Evolutionary conservation across 352 stramenopile genomes (phyloP).

Genomic region (Phytophthora niederhauseri): DNA sequence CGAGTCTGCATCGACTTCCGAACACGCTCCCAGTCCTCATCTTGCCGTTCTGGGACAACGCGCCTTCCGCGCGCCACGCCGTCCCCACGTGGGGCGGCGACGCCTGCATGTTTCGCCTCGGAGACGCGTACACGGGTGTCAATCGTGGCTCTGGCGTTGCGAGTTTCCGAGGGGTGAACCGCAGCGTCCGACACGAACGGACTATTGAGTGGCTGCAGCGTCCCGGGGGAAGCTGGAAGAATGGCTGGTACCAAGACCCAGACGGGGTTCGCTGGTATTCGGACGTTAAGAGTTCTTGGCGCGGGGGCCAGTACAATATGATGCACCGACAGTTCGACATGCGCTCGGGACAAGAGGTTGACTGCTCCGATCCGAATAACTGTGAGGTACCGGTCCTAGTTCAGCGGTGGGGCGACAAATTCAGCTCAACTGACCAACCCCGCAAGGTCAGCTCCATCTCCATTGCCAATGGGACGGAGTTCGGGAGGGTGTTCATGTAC

Average conservation of each 20-base stretch:
- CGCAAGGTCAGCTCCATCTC: too few species aligned
- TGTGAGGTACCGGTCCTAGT: too few species aligned
- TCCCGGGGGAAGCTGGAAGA: conserved; percentile 17
- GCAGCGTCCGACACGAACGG: conserved; percentile 7
- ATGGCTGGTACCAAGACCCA: conserved; percentile 29
- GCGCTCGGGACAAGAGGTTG: too few species aligned
- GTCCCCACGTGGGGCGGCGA: conserved; percentile 37
- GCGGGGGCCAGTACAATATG: too few species aligned
- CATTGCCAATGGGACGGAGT: too few species aligned
- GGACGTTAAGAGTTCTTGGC: too few species aligned
- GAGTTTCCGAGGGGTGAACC: conserved; percentile 15
- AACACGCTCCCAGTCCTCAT: conserved; percentile 42
- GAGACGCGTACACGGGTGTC: background rate
- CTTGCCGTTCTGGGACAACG: conserved; percentile 46
- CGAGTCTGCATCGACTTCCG: conserved; percentile 13
- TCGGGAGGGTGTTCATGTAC: too few species aligned
- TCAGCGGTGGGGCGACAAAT: too few species aligned
- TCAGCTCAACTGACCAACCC: too few species aligned
- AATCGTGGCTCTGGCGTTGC: background rate
- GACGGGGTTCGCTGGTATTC: too few species aligned
- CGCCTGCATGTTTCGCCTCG: conserved; percentile 22
- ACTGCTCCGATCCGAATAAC: too few species aligned
- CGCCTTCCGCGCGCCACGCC: conserved; percentile 9
- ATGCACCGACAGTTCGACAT: too few species aligned
- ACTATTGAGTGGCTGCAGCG: conserved; percentile 20